Evolutionary conservation across 2,329 filamentous ascomycete genomes (phyloP), one percentile per base, ranked within the genome.

Genomic region (Beauveria scarabaeidicola): DNA sequence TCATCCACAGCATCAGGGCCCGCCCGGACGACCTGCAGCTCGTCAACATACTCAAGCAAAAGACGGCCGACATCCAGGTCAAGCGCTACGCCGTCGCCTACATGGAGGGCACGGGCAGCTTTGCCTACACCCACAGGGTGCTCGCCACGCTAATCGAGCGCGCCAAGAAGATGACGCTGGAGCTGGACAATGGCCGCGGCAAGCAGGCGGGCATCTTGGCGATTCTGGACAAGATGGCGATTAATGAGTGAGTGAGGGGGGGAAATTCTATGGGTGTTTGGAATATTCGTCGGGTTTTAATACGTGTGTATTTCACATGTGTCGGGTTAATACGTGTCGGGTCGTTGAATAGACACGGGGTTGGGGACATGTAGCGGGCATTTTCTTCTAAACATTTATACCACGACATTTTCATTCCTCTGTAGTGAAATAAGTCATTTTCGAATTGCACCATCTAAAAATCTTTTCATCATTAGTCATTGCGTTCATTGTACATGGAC

Each of bases 1-100:
- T 97, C 68, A 96, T 97, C 68, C 93, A 97, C 76, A 88, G 89
- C 71, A 95, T 97, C 66, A 89, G 90, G 62, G 77, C 87, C 61
- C 83, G 91, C 69, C 89, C 84, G 19, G 75, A 77, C 32, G 89
- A 91, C 69, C 78, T 89, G 65, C 87, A 95, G 68, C 82, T 99
- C 59, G 83, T 97, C 72, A 96, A 94, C 69, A 97, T 97, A 59
- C 79, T 97, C 46, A 90, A 90, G 74, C 92, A 97, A 73, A 93
- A 91, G 75, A 91, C 92, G 1, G 82, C 80, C 21, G 89, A 97
- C 67, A 85, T 90, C 51, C 88, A 93, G 68, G 90, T 97, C 57
- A 97, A 97, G 79, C 79, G 84, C 62, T 97, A 96, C 71, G 94
- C 94, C 3, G 87, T 97, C 21, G 80, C 80, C 50, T 96, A 96